A percentile compares a stretch with the other conserved stretches of the same genome.
phyloP scores from a whole-genome alignment of 495 filamentous ascomycete genomes.

The Penicillium arizonense region DNA sequence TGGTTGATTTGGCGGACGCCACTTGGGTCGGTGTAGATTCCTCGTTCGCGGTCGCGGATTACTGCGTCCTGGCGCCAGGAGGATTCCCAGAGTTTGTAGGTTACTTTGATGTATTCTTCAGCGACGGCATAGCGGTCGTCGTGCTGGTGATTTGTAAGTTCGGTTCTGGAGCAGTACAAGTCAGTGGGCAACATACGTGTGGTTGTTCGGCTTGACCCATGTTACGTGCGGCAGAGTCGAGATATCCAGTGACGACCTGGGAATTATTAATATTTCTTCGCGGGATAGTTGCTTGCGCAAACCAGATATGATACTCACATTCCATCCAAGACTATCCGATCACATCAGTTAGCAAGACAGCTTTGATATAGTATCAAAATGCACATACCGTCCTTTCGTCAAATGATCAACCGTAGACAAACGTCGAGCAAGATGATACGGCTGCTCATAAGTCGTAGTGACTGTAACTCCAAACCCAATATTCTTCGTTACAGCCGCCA shows the following conservation, averaged over 20 bases:
- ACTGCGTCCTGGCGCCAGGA: constrained; percentile 70
- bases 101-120: constrained; percentile 65
- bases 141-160: constrained; percentile 41
- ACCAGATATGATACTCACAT: constrained; percentile 29
- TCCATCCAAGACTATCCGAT: constrained; percentile 53
- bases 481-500: constrained; percentile 55
- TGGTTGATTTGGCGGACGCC: constrained; percentile 65
- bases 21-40: constrained; percentile 59
- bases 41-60: constrained; percentile 49
- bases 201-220: constrained; percentile 54
- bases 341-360: not conserved
- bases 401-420: constrained; percentile 68
- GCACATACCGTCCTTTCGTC: constrained; percentile 54
- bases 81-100: constrained; percentile 69
- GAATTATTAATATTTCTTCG: not conserved
- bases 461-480: constrained; percentile 71
- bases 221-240: constrained; percentile 65
- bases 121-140: constrained; percentile 66
- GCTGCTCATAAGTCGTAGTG: constrained; percentile 68
- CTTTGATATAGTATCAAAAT: not conserved
- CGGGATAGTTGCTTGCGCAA: not conserved
- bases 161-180: too few relatives aligned
- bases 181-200: constrained; percentile 21
- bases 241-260: constrained; percentile 63
- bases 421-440: constrained; percentile 65